A percentile compares a stretch with the other conserved stretches of the same genome.
Conservation (phyloP, 106 monocot genomes). For the Acorus calamus region DNA sequence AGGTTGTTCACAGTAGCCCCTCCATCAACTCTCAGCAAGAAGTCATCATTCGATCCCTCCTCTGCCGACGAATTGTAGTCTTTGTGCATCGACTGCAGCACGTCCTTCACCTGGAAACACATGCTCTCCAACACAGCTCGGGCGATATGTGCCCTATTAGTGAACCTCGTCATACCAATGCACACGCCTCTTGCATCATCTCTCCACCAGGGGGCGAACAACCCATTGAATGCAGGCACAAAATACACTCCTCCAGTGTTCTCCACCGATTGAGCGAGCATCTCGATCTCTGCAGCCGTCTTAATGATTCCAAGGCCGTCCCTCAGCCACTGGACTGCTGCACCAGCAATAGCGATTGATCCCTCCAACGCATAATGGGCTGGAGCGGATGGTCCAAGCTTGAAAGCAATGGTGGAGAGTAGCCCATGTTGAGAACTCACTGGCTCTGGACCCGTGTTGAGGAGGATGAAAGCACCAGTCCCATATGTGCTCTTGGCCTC, state of each 20-base stretch:
- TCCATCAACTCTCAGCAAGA: slow-evolving; percentile 80
- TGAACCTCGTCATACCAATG: slow-evolving; percentile 77
- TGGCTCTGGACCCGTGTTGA: slow-evolving; percentile 64
- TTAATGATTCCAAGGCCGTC: slow-evolving; percentile 70
- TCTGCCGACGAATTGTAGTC: slow-evolving; percentile 31
- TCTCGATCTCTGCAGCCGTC: slow-evolving; percentile 56
- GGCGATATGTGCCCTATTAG: slow-evolving; percentile 70
- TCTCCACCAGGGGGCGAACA: slow-evolving; percentile 95
- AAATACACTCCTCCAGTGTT: slow-evolving; percentile 84
- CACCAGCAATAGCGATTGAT: slow-evolving; percentile 93
- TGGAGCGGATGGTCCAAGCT: slow-evolving; percentile 56
- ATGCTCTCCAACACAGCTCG: slow-evolving; percentile 86
- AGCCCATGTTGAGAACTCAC: slow-evolving; percentile 56
- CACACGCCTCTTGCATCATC: slow-evolving; percentile 84
- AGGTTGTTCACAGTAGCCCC: slow-evolving; percentile 89
- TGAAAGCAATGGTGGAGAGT: slow-evolving; percentile 66
- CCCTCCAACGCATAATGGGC: slow-evolving; percentile 85
- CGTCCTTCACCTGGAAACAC: slow-evolving; percentile 95
- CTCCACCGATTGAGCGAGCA: slow-evolving; percentile 46
- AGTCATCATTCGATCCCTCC: slow-evolving; percentile 32
- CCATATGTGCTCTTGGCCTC: slow-evolving; percentile 93
- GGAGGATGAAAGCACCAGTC: slow-evolving; percentile 86
- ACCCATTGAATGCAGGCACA: slow-evolving; percentile 86
- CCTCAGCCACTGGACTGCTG: slow-evolving; percentile 93
- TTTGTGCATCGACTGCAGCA: slow-evolving; percentile 83